Conservation (phyloP, 2,329 filamentous ascomycete genomes). For the Fusarium fujikuroi region DNA sequence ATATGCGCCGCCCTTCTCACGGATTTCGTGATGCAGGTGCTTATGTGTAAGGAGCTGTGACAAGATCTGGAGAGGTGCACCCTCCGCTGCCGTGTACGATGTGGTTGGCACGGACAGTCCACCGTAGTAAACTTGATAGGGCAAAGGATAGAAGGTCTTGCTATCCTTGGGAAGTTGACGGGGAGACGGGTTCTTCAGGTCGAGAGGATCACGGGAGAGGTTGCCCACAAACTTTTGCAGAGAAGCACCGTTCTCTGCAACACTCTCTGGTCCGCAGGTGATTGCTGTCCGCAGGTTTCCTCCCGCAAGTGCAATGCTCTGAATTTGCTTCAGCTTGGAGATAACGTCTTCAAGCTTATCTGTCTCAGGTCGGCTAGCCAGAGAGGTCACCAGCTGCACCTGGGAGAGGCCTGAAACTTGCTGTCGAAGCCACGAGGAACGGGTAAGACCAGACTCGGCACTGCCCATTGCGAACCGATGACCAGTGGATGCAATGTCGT, state of each 20-base stretch:
- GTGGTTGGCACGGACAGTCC: slow-evolving; percentile 83
- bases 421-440: slow-evolving; percentile 77
- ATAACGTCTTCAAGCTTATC: slow-evolving; percentile 81
- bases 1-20: slow-evolving; percentile 97
- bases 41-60: slow-evolving; percentile 95
- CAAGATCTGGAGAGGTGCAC: slow-evolving; percentile 86
- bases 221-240: slow-evolving; percentile 74
- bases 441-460: slow-evolving; percentile 82
- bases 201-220: slow-evolving; percentile 47
- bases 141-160: slow-evolving; percentile 91
- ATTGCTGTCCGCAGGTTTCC: slow-evolving; percentile 80
- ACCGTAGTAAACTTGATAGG: slow-evolving; percentile 97
- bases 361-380: slow-evolving; percentile 77
- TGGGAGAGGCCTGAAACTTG: slow-evolving; percentile 92
- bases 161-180: slow-evolving; percentile 59
- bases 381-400: slow-evolving; percentile 81
- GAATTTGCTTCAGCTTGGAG: slow-evolving; percentile 84
- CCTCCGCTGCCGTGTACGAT: slow-evolving; percentile 79
- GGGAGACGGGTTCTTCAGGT: slow-evolving; percentile 52
- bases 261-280: slow-evolving; percentile 83
- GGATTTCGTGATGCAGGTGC: slow-evolving; percentile 95
- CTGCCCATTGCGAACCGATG: slow-evolving; percentile 87
- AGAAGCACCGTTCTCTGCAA: slow-evolving; percentile 74
- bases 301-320: slow-evolving; percentile 78
- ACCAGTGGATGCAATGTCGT: slow-evolving; percentile 89